phyloP scores from a whole-genome alignment of 176 grass and related monocot genomes.

The Aegilops sharonensis region DNA sequence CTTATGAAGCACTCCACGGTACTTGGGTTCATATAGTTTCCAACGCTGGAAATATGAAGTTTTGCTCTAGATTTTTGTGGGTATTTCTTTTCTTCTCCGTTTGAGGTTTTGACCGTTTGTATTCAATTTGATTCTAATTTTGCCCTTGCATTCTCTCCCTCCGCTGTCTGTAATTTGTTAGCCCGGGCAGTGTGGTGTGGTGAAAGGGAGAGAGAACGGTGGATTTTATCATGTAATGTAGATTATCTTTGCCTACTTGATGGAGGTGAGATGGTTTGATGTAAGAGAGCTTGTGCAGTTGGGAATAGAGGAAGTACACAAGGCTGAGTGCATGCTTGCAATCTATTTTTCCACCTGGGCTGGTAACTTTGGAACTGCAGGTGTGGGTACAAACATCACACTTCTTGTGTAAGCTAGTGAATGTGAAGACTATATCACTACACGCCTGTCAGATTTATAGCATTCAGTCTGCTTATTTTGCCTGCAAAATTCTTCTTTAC shows the following conservation, averaged over 20 bases:
- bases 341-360: not conserved
- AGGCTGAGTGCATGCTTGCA: not conserved
- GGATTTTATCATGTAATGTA: conserved; percentile 9
- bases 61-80: conserved; percentile 55
- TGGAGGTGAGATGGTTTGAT: not conserved
- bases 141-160: conserved; percentile 3
- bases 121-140: conserved; percentile 25
- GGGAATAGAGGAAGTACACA: conserved; percentile 12
- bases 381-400: not conserved
- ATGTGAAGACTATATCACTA: not conserved
- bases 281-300: conserved; percentile 25
- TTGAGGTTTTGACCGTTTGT: conserved; percentile 33
- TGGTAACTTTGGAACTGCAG: not conserved
- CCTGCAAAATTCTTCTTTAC: not conserved
- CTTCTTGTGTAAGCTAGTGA: not conserved
- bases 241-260: not conserved
- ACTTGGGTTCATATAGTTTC: conserved; percentile 30
- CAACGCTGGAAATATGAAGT: conserved; percentile 36
- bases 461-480: not conserved
- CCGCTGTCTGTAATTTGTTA: conserved; percentile 28
- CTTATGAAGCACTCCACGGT: not conserved
- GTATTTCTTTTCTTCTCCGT: not conserved
- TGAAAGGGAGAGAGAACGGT: conserved; percentile 14
- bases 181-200: conserved; percentile 15
- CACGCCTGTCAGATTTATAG: not conserved